Percentiles rank a stretch among this genome's conserved stretches.
Evolutionary conservation across 441 rosid genomes (phyloP).

Genomic region (Melastoma candidum): DNA sequence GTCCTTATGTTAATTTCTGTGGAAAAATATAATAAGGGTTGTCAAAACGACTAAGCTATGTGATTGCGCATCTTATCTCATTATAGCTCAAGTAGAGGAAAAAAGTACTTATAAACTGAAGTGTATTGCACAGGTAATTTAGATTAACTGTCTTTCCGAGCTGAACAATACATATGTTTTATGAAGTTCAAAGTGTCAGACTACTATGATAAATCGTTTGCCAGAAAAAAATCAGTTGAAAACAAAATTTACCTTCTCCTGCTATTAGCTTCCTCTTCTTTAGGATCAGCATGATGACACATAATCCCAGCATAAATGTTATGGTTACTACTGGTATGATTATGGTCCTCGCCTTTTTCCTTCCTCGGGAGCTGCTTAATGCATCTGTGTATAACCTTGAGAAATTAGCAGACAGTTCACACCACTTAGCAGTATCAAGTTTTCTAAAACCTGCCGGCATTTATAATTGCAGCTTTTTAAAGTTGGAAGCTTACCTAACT

Average conservation of each 20-base stretch:
- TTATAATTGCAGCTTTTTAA: not conserved
- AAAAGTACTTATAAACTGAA: no score
- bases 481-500: slow-evolving; percentile 8
- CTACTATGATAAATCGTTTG: no score
- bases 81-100: no score
- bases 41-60: no score
- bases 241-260: not conserved
- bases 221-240: no score
- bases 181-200: no score
- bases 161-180: no score
- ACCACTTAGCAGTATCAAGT: not conserved
- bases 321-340: not conserved
- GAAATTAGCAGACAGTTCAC: not conserved
- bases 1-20: not conserved
- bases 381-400: not conserved
- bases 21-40: not conserved
- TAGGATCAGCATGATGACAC: slow-evolving; percentile 6
- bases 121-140: no score
- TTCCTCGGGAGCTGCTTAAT: not conserved
- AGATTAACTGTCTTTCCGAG: no score
- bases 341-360: slow-evolving; percentile 5
- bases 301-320: slow-evolving; percentile 2
- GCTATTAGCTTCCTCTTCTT: slow-evolving; percentile 14
- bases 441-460: no score
- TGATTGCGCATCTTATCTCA: no score